These are phyloP conservation scores for Hawksworthiomyces lignivorus DNA, from an alignment of 2,329 filamentous ascomycete species.

Conservation along the genomic window DNA sequence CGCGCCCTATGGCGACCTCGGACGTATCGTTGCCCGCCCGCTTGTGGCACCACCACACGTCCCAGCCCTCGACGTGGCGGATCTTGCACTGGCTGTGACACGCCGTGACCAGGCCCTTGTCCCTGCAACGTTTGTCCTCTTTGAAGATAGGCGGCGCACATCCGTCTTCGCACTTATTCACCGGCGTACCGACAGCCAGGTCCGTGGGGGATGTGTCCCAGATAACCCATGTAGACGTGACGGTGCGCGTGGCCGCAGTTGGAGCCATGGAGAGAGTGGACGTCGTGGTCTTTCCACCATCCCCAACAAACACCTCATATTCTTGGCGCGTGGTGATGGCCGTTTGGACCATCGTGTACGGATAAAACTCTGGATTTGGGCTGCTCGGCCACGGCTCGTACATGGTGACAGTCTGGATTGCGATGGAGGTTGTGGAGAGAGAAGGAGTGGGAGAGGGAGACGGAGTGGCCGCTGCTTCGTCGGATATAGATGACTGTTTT, in stretches of 20 bases:
- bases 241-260: not conserved
- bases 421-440: not conserved
- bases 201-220: slow-evolving; percentile 10
- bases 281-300: not conserved
- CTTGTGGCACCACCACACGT: slow-evolving; percentile 8
- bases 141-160: slow-evolving; percentile 7
- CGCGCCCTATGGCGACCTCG: slow-evolving; percentile 3
- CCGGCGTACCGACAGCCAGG: slow-evolving; percentile 1
- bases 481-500: too few relatives aligned
- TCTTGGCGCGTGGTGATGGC: slow-evolving; percentile 4
- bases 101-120: slow-evolving; percentile 4
- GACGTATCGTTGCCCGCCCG: slow-evolving; percentile 1
- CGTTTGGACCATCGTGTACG: slow-evolving; percentile 5
- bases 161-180: not conserved
- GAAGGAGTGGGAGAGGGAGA: not conserved
- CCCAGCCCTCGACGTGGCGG: slow-evolving; percentile 5
- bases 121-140: slow-evolving; percentile 2
- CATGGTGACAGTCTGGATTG: slow-evolving; percentile 6
- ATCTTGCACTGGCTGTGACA: slow-evolving; percentile 12
- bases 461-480: too few relatives aligned
- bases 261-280: not conserved
- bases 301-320: not conserved
- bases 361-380: slow-evolving; percentile 5
- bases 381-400: slow-evolving; percentile 8
- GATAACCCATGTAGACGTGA: slow-evolving; percentile 7